Evolutionary conservation across 371 early-diverging fungal species (phyloP), one percentile per base, ranked within the genome.

Genomic region (Mucor irregularis): DNA sequence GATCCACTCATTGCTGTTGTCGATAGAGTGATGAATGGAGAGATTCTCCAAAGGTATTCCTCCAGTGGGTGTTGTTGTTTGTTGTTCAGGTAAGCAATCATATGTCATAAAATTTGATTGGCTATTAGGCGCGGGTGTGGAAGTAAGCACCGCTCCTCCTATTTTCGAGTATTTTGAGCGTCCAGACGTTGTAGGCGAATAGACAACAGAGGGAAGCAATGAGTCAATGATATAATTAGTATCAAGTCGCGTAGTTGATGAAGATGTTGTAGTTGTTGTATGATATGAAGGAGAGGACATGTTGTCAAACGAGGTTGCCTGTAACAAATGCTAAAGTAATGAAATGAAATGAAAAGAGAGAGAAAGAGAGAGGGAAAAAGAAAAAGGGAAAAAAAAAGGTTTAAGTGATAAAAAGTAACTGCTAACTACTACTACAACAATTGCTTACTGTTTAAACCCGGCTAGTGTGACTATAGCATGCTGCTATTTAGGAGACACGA

Each of bases 381-480:
- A 49, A n/a, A 50, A 45, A 56, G 19, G 42, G 40, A 52, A 56
- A 55, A 51, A 52, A 47, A 51, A 42, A 49, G 30, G 51, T 47
- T 59, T 49, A 56, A 47, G 51, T 51, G 40, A 56, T 52, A 52
- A n/a, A n/a, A 56, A 52, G 47, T 46, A 62, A 52, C 40, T 48
- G 53, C 56, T 56, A 52, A n/a, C n/a, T n/a, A n/a, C n/a, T n/a
- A n/a, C n/a, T n/a, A n/a, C n/a, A n/a, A n/a, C n/a, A n/a, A n/a
- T n/a, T n/a, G n/a, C n/a, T n/a, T n/a, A n/a, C n/a, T n/a, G n/a
- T n/a, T 56, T 51, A 57, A 53, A 48, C 58, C 48, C 49, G 58
- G 52, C 52, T 53, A 62, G 52, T 62, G 63, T 62, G 63, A 62
- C 63, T 62, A 46, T 57, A 62, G 47, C 53, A 53, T 62, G 54